A percentile compares a stretch with the other conserved stretches of the same genome.
phyloP scores from a whole-genome alignment of 805 yeast genomes.

The Saccharomycopsis sp. region DNA sequence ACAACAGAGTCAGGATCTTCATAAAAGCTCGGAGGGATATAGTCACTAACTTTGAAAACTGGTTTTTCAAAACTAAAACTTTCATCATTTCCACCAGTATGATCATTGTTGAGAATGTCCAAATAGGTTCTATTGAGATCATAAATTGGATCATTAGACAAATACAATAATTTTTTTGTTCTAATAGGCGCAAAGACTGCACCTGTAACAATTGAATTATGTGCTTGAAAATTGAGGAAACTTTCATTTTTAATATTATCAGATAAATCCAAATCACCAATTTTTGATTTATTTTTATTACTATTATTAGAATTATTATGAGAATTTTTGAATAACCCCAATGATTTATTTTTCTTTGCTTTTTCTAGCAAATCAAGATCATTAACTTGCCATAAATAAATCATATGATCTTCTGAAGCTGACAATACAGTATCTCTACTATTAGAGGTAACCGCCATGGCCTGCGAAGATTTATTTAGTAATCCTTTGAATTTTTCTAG shows the following conservation, averaged over 20 bases:
- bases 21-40: too few species aligned
- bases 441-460: conserved; percentile 51
- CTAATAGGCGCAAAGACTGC: conserved; percentile 70
- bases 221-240: conserved; percentile 68
- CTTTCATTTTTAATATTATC: conserved; percentile 39
- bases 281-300: not conserved
- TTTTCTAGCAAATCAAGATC: conserved; percentile 22
- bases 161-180: conserved; percentile 52
- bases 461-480: conserved; percentile 60
- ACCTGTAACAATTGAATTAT: conserved; percentile 59
- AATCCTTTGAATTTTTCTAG: conserved; percentile 67
- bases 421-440: conserved; percentile 49
- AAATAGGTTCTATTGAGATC: conserved; percentile 33
- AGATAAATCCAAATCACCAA: conserved; percentile 24
- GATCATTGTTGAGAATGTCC: conserved; percentile 19
- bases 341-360: conserved; percentile 15
- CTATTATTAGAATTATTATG: not conserved
- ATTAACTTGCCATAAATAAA: conserved; percentile 63
- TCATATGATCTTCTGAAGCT: conserved; percentile 85
- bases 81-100: not conserved
- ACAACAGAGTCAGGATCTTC: not conserved
- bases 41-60: too few species aligned
- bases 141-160: conserved; percentile 72
- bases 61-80: not conserved
- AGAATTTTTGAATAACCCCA: not conserved